These are phyloP conservation scores for Thuidium tamariscinum DNA, from an alignment of 225 moss, liverwort and hornwort genomes.

Conservation along the genomic window DNA sequence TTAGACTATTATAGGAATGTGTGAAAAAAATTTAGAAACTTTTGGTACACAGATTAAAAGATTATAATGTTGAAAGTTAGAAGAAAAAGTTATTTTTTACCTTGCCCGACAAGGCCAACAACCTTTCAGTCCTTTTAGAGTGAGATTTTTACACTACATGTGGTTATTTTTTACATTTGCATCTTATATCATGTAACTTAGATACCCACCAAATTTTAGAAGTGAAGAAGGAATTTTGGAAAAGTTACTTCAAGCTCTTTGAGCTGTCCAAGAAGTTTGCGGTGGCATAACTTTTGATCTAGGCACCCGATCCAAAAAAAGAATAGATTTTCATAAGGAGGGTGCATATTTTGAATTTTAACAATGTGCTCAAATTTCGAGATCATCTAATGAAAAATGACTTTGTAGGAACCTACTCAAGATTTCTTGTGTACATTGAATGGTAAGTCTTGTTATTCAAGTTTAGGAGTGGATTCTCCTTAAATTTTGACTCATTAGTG, in stretches of 20 bases:
- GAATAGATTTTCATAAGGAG: too few relatives aligned
- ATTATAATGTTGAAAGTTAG: not conserved
- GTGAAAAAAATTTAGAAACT: not conserved
- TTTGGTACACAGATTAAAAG: accelerated
- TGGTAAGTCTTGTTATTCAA: too few relatives aligned
- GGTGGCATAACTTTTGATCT: not conserved
- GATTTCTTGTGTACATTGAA: too few relatives aligned
- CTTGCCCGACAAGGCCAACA: accelerated
- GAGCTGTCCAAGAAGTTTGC: accelerated
- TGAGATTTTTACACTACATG: not conserved
- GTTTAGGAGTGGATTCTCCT: too few relatives aligned
- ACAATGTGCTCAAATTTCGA: too few relatives aligned
- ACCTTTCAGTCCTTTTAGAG: accelerated
- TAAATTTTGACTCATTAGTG: too few relatives aligned
- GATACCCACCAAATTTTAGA: accelerated
- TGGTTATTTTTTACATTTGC: not conserved
- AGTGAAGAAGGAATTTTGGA: not conserved
- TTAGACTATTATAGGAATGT: not conserved
- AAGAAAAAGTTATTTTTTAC: not conserved
- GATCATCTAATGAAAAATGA: too few relatives aligned
- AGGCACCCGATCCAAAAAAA: accelerated
- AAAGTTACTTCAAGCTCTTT: accelerated
- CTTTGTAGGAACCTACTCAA: too few relatives aligned
- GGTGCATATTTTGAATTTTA: too few relatives aligned
- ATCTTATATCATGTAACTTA: not conserved